Evolutionary conservation across 805 yeast genomes (phyloP).

Genomic region (Sugiyamaella chiloensis): DNA sequence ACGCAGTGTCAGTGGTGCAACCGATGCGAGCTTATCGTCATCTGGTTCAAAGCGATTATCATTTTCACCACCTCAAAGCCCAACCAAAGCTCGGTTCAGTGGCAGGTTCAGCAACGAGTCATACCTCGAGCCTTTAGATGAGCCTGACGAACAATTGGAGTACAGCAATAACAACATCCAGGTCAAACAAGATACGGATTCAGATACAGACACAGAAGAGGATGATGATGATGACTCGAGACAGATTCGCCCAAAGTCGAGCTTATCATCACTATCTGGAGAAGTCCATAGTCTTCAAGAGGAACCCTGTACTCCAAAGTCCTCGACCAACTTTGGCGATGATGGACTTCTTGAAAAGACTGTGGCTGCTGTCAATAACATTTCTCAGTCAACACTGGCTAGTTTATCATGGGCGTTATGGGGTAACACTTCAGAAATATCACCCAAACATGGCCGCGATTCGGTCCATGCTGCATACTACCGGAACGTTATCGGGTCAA

Average conservation of each 20-base stretch:
- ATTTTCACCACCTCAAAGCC: not conserved
- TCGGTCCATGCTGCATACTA: slow-evolving; percentile 2
- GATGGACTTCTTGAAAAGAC: not conserved
- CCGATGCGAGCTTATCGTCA: not conserved
- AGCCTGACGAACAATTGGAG: not conserved
- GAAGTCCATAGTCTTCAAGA: not conserved
- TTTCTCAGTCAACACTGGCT: not conserved
- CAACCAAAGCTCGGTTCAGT: not conserved
- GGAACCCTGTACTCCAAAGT: too few relatives aligned
- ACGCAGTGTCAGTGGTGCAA: not conserved
- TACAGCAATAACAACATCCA: not conserved
- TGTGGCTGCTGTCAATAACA: not conserved
- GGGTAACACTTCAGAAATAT: not conserved
- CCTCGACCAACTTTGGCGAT: too few relatives aligned
- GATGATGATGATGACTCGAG: not conserved
- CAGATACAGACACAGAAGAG: not conserved
- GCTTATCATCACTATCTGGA: not conserved
- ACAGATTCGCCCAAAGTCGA: not conserved
- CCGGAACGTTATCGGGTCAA: not conserved
- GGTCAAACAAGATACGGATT: not conserved
- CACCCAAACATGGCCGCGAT: not conserved
- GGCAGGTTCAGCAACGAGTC: not conserved
- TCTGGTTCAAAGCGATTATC: not conserved
- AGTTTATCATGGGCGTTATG: slow-evolving; percentile 2
- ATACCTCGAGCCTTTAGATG: not conserved